A percentile compares a stretch with the other conserved stretches of the same genome.
These are phyloP conservation scores for Fusarium torulosum DNA, from an alignment of 2,329 filamentous ascomycete genomes.

Conservation along the genomic window DNA sequence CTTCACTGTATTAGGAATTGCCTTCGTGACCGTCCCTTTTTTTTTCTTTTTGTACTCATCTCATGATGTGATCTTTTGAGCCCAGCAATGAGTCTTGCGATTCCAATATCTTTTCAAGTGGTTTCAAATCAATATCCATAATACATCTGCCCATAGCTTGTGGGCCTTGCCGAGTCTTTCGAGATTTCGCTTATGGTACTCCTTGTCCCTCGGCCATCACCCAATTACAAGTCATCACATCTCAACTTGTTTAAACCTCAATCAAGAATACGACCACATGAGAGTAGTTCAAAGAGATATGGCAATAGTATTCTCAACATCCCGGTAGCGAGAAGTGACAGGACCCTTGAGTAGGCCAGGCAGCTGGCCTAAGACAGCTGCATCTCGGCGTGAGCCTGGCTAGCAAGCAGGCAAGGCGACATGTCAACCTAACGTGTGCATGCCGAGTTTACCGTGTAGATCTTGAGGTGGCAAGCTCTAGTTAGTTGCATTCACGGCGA, in stretches of 20 bases:
- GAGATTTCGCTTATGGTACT: not conserved
- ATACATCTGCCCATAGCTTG: not conserved
- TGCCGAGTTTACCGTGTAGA: slow-evolving; percentile 3
- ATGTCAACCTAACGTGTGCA: not conserved
- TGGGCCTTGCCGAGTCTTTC: not conserved
- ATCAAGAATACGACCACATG: not conserved
- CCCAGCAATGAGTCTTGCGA: not conserved
- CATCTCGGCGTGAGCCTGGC: not conserved
- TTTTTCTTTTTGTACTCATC: slow-evolving; percentile 5
- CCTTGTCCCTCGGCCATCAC: not conserved
- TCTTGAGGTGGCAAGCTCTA: not conserved
- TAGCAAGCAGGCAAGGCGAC: not conserved
- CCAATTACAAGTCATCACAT: not conserved
- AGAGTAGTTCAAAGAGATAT: not conserved
- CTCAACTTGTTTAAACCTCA: not conserved
- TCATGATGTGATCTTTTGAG: not conserved
- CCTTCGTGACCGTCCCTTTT: not conserved
- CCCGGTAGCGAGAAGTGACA: not conserved
- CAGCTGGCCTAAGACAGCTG: not conserved
- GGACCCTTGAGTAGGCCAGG: not conserved
- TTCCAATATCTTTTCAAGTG: not conserved
- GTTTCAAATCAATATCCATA: too few relatives aligned
- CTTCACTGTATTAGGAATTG: not conserved
- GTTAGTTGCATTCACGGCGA: not conserved
- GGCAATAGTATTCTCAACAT: not conserved